Evolutionary conservation across 495 filamentous ascomycete genomes (phyloP), one percentile per base, ranked within the genome.

Genomic region (Hyphodiscus hymeniophilus): DNA sequence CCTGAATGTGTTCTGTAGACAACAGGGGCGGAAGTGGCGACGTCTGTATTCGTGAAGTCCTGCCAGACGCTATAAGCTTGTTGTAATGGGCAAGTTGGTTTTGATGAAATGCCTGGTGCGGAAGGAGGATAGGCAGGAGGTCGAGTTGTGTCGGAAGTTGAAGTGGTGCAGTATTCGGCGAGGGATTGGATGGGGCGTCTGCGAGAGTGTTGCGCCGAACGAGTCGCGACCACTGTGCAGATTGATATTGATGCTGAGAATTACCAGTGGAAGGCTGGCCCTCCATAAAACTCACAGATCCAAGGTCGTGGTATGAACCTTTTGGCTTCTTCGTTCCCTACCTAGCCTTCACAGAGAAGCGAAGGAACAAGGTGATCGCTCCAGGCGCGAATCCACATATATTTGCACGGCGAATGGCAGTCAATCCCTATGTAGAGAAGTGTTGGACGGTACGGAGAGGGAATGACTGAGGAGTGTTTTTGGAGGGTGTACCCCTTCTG

Each of bases 61-160:
- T 44, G 22, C 70, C 64, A 23, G 70, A 64, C 15, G 71, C 67
- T 33, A 79, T 66, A 31, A 77, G 69, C 49, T 70, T 68, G 54
- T 76, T 76, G 65, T 77, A 76, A 35, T 73, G 65, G 15, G 69
- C 68, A 33, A 79, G 67, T 50, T 74, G 71, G 45, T 69, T 71
- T 43, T 77, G 70, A 52, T 72, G 69, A 38, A 67, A 58, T 5
- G 67, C 53, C 41, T 76, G 72, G 47, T 74, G 72, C 12, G 71
- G 71, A 39, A 73, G 65, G 28, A 74, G 55, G 54, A 68, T 68
- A 17, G 71, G 69, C 5, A 71, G 55, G 38, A 73, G 56, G 50
- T 72, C 71, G 38, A 75, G 43, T 28, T 63, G 66, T 4, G 66
- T 43, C 33, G 65, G 50, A 43, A 67, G 66, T 46, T 65, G 58